Evolutionary conservation across 2,329 filamentous ascomycete genomes (phyloP), one percentile per base, ranked within the genome.

Genomic region (Phialophora chinensis): DNA sequence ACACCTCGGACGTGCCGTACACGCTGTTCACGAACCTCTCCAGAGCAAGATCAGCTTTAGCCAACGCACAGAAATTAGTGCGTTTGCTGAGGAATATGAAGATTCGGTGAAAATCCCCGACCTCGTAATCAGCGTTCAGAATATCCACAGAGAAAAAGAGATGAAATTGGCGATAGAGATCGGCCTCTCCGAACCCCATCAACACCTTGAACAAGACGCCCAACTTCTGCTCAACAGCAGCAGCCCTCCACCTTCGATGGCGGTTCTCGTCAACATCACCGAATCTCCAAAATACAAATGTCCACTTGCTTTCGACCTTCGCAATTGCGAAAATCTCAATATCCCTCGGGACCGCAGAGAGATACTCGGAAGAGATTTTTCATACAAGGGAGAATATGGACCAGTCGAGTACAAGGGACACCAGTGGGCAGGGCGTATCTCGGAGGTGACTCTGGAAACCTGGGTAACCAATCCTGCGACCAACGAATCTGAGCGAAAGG

Each of bases 341-440:
- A 44, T 59, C 2, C 38, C 56, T 47, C 20, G 6, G 38, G 20
- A 29, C 10, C 5, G 2, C 7, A 2, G 1, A 12, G 20, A 59
- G 56, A 59, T 59, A 2, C 10, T 3, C 8, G 8, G 3, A 49
- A n/a, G 3, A 31, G 17, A 62, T 27, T 55, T 62, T 50, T 47
- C 60, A 25, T 33, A 29, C 25, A 6, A 55, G 20, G 60, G 60
- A 47, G 60, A 55, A 0, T 47, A 62, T 20, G 60, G 60, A 12
- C 49, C 60, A 11, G 31, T 55, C 6, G 33, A 54, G 29, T 62
- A 33, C 50, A 62, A 55, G 17, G 60, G 60, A 55, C 25, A 42
- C 27, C 60, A 62, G 49, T 62, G 60, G 49, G 50, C 42, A 33
- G 60, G 60, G 42, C 49, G 42, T 12, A 62, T 62, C 31, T 55